Conservation (phyloP, 2,329 filamentous ascomycete genomes). For the Arthroderma uncinatum region DNA sequence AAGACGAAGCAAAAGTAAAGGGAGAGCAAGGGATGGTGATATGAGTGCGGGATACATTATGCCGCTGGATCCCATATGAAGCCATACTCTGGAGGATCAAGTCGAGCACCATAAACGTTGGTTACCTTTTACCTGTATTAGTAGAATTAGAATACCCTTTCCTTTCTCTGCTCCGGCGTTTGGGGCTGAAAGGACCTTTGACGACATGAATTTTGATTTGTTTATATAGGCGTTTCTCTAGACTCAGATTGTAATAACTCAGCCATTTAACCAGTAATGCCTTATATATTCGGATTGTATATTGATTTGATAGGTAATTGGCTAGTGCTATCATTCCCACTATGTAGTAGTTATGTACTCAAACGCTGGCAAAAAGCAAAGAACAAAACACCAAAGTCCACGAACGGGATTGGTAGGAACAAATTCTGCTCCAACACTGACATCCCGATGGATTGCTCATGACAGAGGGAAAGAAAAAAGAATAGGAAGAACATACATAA, state of each 20-base stretch:
- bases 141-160: not conserved
- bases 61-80: not conserved
- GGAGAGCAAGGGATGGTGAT: not conserved
- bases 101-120: not conserved
- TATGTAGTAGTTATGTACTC: too few relatives aligned
- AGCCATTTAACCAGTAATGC: too few relatives aligned
- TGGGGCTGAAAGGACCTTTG: not conserved
- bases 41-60: not conserved
- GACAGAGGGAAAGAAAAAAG: too few relatives aligned
- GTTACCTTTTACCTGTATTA: not conserved
- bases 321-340: too few relatives aligned
- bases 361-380: not conserved
- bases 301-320: too few relatives aligned
- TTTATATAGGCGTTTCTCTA: not conserved
- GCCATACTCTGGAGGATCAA: not conserved
- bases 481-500: too few relatives aligned
- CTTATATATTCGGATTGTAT: too few relatives aligned
- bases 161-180: conserved; percentile 2
- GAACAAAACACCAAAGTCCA: too few relatives aligned
- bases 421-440: too few relatives aligned
- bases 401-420: too few relatives aligned
- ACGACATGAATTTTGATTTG: not conserved
- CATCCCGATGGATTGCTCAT: too few relatives aligned
- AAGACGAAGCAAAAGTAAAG: not conserved
- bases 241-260: not conserved